phyloP scores from a whole-genome alignment of 371 early-diverging fungal genomes.

The Blastocladiella emersonii region DNA sequence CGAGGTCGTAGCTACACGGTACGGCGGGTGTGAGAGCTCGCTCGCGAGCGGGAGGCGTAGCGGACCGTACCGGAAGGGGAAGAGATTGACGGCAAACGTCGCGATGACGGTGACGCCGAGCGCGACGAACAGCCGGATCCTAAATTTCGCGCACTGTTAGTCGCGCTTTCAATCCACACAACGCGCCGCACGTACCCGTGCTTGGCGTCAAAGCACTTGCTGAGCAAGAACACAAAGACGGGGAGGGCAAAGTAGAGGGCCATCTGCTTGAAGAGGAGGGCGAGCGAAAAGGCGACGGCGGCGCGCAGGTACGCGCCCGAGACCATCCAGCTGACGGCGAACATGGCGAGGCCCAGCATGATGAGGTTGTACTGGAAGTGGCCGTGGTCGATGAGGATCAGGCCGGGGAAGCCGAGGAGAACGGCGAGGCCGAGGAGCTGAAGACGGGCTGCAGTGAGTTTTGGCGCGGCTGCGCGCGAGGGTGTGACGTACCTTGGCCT shows the following conservation, averaged over 20 bases:
- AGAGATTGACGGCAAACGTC: slow-evolving; percentile 49
- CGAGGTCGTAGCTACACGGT: slow-evolving; percentile 20
- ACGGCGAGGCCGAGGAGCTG: slow-evolving; percentile 18
- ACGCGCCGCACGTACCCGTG: slow-evolving; percentile 5
- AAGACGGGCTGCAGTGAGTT: too few species aligned
- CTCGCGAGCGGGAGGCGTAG: too few species aligned
- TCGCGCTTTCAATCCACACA: too few species aligned
- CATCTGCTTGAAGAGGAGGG: slow-evolving; percentile 91
- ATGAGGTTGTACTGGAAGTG: slow-evolving; percentile 93
- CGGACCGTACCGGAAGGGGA: slow-evolving; percentile 44
- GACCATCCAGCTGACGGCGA: slow-evolving; percentile 52
- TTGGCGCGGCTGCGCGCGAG: too few species aligned
- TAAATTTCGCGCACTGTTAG: too few species aligned
- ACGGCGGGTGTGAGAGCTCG: background rate
- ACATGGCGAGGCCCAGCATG: slow-evolving; percentile 79
- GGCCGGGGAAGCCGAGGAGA: slow-evolving; percentile 64
- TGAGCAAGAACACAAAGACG: slow-evolving; percentile 72
- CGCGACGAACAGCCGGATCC: slow-evolving; percentile 43
- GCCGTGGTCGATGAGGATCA: slow-evolving; percentile 85
- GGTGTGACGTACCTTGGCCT: too few species aligned
- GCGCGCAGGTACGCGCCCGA: slow-evolving; percentile 47
- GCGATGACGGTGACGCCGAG: slow-evolving; percentile 57
- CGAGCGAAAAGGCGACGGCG: slow-evolving; percentile 57
- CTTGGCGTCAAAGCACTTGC: slow-evolving; percentile 38
- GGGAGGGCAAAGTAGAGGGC: slow-evolving; percentile 83